phyloP scores from a whole-genome alignment of 148 eudicot genomes.

The Selenicereus undatus region DNA sequence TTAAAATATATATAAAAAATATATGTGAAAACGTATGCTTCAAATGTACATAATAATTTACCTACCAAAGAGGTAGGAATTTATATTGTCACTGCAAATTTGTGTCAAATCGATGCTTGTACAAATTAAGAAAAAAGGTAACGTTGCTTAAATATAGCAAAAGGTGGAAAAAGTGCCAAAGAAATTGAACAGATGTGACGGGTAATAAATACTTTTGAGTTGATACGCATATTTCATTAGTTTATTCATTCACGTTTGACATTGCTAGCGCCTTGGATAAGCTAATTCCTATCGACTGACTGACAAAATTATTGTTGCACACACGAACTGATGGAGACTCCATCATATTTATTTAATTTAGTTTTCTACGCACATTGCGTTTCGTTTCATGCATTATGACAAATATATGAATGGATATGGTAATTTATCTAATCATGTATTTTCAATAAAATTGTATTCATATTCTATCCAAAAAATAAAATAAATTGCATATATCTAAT shows the following conservation, averaged over 20 bases:
- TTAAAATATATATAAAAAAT: too few species aligned
- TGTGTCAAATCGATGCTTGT: neutral
- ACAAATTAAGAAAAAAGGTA: neutral
- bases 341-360: neutral
- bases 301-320: slow-evolving; percentile 5
- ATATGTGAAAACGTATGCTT: too few species aligned
- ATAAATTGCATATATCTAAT: too few species aligned
- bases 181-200: neutral
- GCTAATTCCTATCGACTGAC: neutral
- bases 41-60: too few species aligned
- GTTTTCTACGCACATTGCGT: neutral
- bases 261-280: neutral
- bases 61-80: neutral
- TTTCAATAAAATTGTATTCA: too few species aligned
- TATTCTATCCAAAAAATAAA: too few species aligned
- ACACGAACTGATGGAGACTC: neutral
- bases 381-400: neutral
- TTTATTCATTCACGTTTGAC: slow-evolving; percentile 1
- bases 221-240: neutral
- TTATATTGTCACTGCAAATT: neutral
- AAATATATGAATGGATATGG: neutral
- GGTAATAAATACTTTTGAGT: neutral
- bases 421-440: neutral
- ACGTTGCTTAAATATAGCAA: neutral
- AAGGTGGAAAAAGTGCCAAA: neutral